Evolutionary conservation across 805 yeast genomes (phyloP).

Genomic region (Candida chauliodis): DNA sequence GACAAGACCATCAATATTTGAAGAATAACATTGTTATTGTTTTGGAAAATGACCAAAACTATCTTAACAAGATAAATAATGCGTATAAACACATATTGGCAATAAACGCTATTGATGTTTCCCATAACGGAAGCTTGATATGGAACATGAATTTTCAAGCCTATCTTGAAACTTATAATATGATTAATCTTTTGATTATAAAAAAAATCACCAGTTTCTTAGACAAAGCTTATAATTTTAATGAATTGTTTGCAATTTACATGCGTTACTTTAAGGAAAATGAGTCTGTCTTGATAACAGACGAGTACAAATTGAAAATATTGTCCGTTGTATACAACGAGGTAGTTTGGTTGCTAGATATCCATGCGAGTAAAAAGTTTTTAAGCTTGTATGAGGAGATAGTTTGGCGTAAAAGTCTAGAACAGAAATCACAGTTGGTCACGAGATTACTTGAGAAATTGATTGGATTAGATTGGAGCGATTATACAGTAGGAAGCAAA

Average conservation of each 20-base stretch:
- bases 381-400: constrained; percentile 8
- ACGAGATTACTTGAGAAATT: constrained; percentile 17
- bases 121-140: constrained; percentile 25
- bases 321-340: constrained; percentile 28
- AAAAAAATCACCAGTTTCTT: constrained; percentile 23
- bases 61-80: constrained; percentile 12
- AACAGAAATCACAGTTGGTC: constrained; percentile 23
- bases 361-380: constrained; percentile 6
- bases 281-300: constrained; percentile 26
- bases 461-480: constrained; percentile 35
- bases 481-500: constrained; percentile 51
- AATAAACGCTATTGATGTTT: constrained; percentile 27
- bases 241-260: constrained; percentile 25
- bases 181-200: constrained; percentile 20
- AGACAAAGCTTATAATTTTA: constrained; percentile 21
- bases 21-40: constrained; percentile 25
- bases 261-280: constrained; percentile 17
- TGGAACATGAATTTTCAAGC: constrained; percentile 28
- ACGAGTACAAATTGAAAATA: constrained; percentile 31
- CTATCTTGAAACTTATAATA: constrained; percentile 20
- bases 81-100: constrained; percentile 28
- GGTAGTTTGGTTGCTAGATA: constrained; percentile 16
- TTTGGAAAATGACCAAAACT: constrained; percentile 4
- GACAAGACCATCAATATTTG: constrained; percentile 53
- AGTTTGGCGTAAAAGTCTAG: constrained; percentile 17